phyloP scores from a whole-genome alignment of 768 basidiomycete species.

The Xerocomellus chrysenteron region DNA sequence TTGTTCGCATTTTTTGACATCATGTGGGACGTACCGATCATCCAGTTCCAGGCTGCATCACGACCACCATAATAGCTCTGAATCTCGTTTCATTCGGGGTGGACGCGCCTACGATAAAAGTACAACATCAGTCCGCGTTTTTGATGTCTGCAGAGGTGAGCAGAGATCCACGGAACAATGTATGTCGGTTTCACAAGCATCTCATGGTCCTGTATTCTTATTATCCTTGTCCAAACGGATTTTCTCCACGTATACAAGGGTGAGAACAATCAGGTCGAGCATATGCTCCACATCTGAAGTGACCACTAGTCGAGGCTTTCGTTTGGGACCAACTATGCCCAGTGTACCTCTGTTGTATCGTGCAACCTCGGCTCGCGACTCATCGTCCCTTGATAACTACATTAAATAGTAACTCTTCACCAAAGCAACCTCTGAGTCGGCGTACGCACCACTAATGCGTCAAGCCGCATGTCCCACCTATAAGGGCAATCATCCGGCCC shows the following conservation, averaged over 20 bases:
- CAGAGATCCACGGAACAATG: background rate
- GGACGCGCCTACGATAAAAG: slow-evolving; percentile 10
- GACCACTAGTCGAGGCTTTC: slow-evolving; percentile 20
- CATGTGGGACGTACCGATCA: background rate
- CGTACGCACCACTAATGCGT: slow-evolving; percentile 15
- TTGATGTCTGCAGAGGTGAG: background rate
- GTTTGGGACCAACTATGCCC: slow-evolving; percentile 20
- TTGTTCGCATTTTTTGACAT: background rate
- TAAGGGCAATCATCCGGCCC: slow-evolving; percentile 36
- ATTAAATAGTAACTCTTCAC: background rate
- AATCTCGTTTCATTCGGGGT: slow-evolving; percentile 1
- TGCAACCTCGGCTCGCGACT: slow-evolving; percentile 13
- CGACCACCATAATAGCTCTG: background rate
- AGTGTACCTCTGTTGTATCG: slow-evolving; percentile 19
- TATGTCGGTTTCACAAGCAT: slow-evolving; percentile 1
- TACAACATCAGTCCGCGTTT: slow-evolving; percentile 2
- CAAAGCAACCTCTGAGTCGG: background rate
- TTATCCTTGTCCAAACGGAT: slow-evolving; percentile 26
- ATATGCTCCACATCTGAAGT: slow-evolving; percentile 21
- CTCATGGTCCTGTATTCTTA: background rate
- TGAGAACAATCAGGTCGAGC: slow-evolving; percentile 29
- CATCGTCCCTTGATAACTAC: slow-evolving; percentile 25
- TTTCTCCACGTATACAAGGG: slow-evolving; percentile 35
- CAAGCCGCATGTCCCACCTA: slow-evolving; percentile 31
- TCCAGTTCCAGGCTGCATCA: background rate